Evolutionary conservation across 495 filamentous ascomycete species (phyloP).

Genomic region (Penicilliopsis zonata): DNA sequence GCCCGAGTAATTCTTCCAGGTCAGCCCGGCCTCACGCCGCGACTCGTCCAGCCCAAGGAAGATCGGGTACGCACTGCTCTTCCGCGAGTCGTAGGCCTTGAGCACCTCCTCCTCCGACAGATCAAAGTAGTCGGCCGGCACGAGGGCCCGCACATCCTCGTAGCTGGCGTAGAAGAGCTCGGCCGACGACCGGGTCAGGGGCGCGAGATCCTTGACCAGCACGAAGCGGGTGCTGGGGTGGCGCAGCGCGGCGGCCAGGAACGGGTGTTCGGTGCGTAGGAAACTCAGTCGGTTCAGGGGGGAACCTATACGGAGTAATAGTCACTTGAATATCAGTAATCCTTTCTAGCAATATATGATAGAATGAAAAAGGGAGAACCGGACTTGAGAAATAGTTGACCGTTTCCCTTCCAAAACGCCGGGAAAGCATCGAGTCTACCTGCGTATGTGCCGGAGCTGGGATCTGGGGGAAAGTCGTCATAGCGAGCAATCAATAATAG

Average conservation of each 20-base stretch:
- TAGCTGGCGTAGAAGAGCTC: slow-evolving; percentile 50
- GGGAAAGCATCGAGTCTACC: slow-evolving; percentile 71
- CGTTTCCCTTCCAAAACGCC: slow-evolving; percentile 81
- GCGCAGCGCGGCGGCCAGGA: slow-evolving; percentile 63
- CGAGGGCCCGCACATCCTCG: slow-evolving; percentile 53
- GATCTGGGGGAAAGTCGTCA: slow-evolving; percentile 22
- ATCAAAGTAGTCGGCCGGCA: slow-evolving; percentile 58
- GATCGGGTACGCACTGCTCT: slow-evolving; percentile 54
- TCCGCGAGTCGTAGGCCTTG: slow-evolving; percentile 58
- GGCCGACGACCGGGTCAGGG: slow-evolving; percentile 47
- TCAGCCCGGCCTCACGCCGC: slow-evolving; percentile 32
- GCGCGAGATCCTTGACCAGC: slow-evolving; percentile 66
- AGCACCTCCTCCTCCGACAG: slow-evolving; percentile 63
- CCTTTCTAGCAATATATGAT: background rate
- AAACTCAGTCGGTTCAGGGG: slow-evolving; percentile 76
- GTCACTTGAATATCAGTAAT: slow-evolving; percentile 2
- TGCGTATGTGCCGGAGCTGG: slow-evolving; percentile 48
- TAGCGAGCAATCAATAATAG: no score
- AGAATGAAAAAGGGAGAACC: slow-evolving; percentile 1
- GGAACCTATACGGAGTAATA: slow-evolving; percentile 36
- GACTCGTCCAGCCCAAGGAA: slow-evolving; percentile 82
- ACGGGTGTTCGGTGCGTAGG: slow-evolving; percentile 64
- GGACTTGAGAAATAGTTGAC: slow-evolving; percentile 93
- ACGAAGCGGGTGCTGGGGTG: slow-evolving; percentile 63
- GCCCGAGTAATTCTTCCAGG: slow-evolving; percentile 57